Conservation (phyloP, 2,329 filamentous ascomycete species). For the Aspergillus fructus region DNA sequence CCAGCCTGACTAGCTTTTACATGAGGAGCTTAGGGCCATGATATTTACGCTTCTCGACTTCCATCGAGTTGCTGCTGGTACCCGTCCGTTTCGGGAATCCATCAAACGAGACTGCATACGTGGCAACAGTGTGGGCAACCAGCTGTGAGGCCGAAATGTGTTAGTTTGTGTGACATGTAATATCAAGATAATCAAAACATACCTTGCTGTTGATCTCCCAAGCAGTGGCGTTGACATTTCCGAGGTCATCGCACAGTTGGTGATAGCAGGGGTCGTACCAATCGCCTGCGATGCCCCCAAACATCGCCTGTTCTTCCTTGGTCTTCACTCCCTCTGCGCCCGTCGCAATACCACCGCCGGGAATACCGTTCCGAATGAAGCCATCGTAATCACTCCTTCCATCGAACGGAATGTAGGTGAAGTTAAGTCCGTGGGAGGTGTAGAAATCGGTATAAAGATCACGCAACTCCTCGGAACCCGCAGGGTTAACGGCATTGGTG, state of each 20-base stretch:
- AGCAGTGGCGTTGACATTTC: slow-evolving; percentile 54
- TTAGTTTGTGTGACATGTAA: too few species aligned
- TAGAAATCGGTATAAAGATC: slow-evolving; percentile 69
- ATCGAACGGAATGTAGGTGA: slow-evolving; percentile 72
- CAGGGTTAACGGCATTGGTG: slow-evolving; percentile 54
- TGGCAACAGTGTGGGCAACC: slow-evolving; percentile 72
- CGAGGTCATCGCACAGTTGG: slow-evolving; percentile 50
- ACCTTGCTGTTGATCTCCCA: slow-evolving; percentile 57
- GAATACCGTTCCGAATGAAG: slow-evolving; percentile 71
- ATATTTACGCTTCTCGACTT: slow-evolving; percentile 16
- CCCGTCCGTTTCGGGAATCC: slow-evolving; percentile 59
- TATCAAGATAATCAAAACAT: neutral
- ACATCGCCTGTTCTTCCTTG: slow-evolving; percentile 61
- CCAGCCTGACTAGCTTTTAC: slow-evolving; percentile 1
- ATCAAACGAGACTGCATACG: slow-evolving; percentile 64
- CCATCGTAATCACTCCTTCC: slow-evolving; percentile 77
- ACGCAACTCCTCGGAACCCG: slow-evolving; percentile 67
- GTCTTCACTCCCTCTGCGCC: slow-evolving; percentile 78
- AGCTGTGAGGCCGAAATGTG: slow-evolving; percentile 14
- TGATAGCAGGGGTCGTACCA: slow-evolving; percentile 59
- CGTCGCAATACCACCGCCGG: slow-evolving; percentile 72
- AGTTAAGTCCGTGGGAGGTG: slow-evolving; percentile 60
- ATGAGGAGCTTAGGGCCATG: slow-evolving; percentile 16
- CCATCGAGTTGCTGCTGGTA: slow-evolving; percentile 2
- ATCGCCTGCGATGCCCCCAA: slow-evolving; percentile 65